Conservation (phyloP, 768 basidiomycete species). For the Cystobasidium ongulense region DNA sequence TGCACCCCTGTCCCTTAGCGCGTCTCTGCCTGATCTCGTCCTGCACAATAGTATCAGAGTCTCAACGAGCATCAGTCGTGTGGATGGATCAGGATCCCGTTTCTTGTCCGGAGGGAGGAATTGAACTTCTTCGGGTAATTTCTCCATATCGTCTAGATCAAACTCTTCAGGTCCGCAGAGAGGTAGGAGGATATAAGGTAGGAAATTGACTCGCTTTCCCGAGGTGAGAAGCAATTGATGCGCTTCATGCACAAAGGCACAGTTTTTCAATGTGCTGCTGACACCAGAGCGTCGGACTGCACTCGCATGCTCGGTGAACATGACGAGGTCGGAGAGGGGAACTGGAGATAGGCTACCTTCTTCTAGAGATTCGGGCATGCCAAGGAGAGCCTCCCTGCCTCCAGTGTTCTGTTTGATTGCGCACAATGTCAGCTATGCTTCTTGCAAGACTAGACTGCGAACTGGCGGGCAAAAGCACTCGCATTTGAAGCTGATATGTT, state of each 20-base stretch:
- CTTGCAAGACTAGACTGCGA: background rate
- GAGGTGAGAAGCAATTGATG: conserved; percentile 16
- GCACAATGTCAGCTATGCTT: background rate
- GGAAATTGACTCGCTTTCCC: conserved; percentile 53
- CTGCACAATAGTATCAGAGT: conserved; percentile 79
- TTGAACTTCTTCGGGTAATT: conserved; percentile 71
- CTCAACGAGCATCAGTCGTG: conserved; percentile 80
- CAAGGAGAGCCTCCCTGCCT: conserved; percentile 11
- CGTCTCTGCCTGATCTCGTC: conserved; percentile 77
- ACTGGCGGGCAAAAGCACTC: background rate
- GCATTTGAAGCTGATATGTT: conserved; percentile 29
- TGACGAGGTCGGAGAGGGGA: conserved; percentile 11
- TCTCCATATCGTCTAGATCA: conserved; percentile 72
- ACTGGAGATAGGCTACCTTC: conserved; percentile 4
- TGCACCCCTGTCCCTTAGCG: conserved; percentile 67
- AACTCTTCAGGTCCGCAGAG: conserved; percentile 92
- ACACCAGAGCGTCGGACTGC: conserved; percentile 19
- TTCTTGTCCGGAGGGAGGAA: conserved; percentile 76
- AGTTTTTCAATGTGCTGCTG: conserved; percentile 16
- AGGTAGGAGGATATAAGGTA: conserved; percentile 78
- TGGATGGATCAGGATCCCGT: conserved; percentile 66
- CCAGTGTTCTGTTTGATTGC: conserved; percentile 2
- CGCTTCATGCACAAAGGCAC: conserved; percentile 20
- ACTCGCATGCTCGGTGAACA: conserved; percentile 20
- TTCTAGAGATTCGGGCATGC: conserved; percentile 24